Conservation (phyloP, 148 eudicot species). For the Silene latifolia region DNA sequence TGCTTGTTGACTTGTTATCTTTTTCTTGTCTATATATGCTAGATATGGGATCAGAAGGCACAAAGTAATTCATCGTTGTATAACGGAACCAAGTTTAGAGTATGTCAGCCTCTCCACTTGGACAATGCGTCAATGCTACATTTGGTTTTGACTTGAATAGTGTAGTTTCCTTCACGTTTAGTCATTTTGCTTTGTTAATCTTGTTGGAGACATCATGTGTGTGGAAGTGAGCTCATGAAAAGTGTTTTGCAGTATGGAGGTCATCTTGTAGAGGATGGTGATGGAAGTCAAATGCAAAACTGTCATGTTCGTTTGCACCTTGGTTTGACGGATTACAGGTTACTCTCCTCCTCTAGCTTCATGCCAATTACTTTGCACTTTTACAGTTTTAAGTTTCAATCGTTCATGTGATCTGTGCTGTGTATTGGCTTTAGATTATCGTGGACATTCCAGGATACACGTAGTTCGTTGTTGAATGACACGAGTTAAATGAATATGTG, state of each 20-base stretch:
- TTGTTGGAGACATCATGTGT: neutral
- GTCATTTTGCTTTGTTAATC: neutral
- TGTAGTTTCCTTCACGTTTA: neutral
- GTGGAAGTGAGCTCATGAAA: neutral
- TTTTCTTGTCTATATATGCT: neutral
- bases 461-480: neutral
- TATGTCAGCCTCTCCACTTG: slow-evolving; percentile 27
- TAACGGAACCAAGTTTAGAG: slow-evolving; percentile 84
- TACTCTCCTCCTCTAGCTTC: slow-evolving; percentile 13
- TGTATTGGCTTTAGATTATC: neutral
- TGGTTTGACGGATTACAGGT: slow-evolving; percentile 97
- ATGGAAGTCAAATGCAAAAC: slow-evolving; percentile 26
- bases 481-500: too few species aligned
- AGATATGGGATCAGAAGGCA: slow-evolving; percentile 75
- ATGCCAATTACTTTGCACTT: neutral
- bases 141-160: neutral
- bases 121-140: too few species aligned
- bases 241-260: slow-evolving; percentile 64
- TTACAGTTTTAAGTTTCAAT: neutral
- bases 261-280: slow-evolving; percentile 16
- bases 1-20: neutral
- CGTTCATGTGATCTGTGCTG: neutral
- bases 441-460: neutral
- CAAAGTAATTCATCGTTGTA: slow-evolving; percentile 51
- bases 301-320: slow-evolving; percentile 51